phyloP scores from a whole-genome alignment of 2,329 filamentous ascomycete genomes.

The Curvularia hawaiiensis region DNA sequence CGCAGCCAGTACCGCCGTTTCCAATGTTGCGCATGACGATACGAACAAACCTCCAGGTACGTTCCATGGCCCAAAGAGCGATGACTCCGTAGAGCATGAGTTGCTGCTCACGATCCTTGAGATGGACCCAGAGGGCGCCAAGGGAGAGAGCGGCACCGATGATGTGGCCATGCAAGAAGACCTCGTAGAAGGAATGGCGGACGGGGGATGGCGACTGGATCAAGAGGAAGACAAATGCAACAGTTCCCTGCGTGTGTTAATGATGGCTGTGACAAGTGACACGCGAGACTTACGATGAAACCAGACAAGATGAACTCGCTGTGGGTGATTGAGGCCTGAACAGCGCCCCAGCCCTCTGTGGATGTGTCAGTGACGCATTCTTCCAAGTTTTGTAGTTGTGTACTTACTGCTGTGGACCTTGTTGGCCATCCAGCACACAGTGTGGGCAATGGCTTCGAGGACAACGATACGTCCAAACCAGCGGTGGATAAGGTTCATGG shows the following conservation, averaged over 20 bases:
- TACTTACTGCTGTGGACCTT: slow-evolving; percentile 48
- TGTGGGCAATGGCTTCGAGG: slow-evolving; percentile 71
- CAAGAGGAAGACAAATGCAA: slow-evolving; percentile 65
- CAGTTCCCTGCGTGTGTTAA: slow-evolving; percentile 61
- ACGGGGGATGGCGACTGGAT: slow-evolving; percentile 73
- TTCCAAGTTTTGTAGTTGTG: not conserved
- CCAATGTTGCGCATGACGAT: slow-evolving; percentile 71
- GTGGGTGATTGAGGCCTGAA: slow-evolving; percentile 48
- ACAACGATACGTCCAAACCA: slow-evolving; percentile 80
- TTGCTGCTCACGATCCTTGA: slow-evolving; percentile 62
- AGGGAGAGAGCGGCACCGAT: slow-evolving; percentile 64
- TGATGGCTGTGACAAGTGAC: slow-evolving; percentile 63
- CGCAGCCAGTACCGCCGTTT: slow-evolving; percentile 67
- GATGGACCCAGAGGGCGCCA: slow-evolving; percentile 70
- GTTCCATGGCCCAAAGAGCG: slow-evolving; percentile 71
- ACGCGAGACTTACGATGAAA: slow-evolving; percentile 61
- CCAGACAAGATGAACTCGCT: slow-evolving; percentile 63
- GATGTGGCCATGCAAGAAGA: slow-evolving; percentile 76
- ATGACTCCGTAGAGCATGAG: slow-evolving; percentile 66
- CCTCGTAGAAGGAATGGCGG: slow-evolving; percentile 80
- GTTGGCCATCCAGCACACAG: slow-evolving; percentile 61
- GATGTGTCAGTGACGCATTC: slow-evolving; percentile 17
- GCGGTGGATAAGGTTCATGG: slow-evolving; percentile 79
- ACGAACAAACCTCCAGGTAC: slow-evolving; percentile 62
- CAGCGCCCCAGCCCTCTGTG: slow-evolving; percentile 57